phyloP scores from a whole-genome alignment of 2,329 filamentous ascomycete genomes.

The Periconia sp. region DNA sequence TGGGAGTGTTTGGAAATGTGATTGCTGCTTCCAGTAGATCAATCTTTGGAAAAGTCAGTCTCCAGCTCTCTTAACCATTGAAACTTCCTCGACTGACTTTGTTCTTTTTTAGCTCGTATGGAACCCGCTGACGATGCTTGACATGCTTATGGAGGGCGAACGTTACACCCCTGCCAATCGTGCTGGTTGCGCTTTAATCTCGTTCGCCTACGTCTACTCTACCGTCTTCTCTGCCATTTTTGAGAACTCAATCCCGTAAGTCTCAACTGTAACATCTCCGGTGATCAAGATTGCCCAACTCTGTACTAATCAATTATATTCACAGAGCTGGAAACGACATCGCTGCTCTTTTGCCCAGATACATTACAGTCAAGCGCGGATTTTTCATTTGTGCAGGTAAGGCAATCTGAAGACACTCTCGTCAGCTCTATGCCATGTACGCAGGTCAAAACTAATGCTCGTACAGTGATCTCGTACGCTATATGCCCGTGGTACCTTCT shows the following conservation, averaged over 20 bases:
- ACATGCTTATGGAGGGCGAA: constrained; percentile 31
- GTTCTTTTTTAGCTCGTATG: constrained; percentile 31
- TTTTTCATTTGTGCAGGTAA: constrained; percentile 40
- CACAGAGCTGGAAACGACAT: not conserved
- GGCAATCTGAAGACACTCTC: too few species aligned
- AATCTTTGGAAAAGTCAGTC: constrained; percentile 28
- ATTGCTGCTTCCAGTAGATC: constrained; percentile 37
- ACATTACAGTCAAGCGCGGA: constrained; percentile 44
- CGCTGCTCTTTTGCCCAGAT: constrained; percentile 31
- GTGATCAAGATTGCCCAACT: not conserved
- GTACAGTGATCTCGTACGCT: constrained; percentile 29
- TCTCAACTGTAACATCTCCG: not conserved
- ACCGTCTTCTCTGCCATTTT: constrained; percentile 49
- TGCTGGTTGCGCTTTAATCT: constrained; percentile 46
- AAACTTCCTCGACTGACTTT: not conserved
- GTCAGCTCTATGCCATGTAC: too few species aligned
- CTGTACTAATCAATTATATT: not conserved
- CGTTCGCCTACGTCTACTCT: constrained; percentile 47
- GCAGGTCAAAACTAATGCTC: too few species aligned
- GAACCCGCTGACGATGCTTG: constrained; percentile 41
- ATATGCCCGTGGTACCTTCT: constrained; percentile 45
- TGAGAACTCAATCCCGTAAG: constrained; percentile 40
- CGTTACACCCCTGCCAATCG: constrained; percentile 27
- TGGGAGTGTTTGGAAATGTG: constrained; percentile 44
- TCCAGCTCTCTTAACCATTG: not conserved